Percentiles rank a stretch among this genome's conserved stretches.
Conservation (phyloP, 2,329 filamentous ascomycete species). For the Alternaria burnsii region DNA sequence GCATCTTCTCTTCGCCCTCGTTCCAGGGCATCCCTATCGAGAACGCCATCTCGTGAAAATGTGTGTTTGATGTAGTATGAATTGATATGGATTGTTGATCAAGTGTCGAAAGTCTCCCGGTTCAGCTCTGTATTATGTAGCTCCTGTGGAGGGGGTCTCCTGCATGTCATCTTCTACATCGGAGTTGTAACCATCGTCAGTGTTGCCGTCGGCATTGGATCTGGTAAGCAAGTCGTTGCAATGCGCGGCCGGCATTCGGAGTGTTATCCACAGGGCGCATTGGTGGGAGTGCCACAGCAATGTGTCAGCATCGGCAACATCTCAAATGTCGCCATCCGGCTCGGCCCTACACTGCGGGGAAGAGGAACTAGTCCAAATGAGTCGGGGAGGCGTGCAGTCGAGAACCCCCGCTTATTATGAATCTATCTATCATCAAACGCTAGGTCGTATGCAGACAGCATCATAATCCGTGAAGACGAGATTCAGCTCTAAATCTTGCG, state of each 20-base stretch:
- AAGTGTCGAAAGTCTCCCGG: not conserved
- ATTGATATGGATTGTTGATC: not conserved
- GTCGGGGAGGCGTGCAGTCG: not conserved
- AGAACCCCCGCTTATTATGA: not conserved
- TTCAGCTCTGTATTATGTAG: not conserved
- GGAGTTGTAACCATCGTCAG: not conserved
- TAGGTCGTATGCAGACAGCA: not conserved
- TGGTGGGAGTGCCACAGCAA: not conserved
- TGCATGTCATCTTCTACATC: not conserved
- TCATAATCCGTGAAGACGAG: not conserved
- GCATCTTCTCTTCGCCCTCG: conserved; percentile 72
- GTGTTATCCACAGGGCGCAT: conserved; percentile 2
- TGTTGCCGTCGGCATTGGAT: not conserved
- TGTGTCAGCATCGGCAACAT: not conserved
- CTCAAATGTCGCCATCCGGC: not conserved
- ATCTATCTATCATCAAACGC: not conserved
- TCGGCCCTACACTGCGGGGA: not conserved
- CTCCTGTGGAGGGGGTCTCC: not conserved
- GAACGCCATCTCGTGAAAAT: conserved; percentile 50
- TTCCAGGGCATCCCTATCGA: conserved; percentile 64
- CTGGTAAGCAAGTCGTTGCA: not conserved
- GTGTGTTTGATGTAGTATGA: not conserved
- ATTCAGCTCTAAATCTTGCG: not conserved
- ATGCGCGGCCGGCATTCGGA: not conserved
- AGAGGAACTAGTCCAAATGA: not conserved